A percentile compares a stretch with the other conserved stretches of the same genome.
phyloP scores from a whole-genome alignment of 2,329 filamentous ascomycete species.

The Coniochaeta sp. region DNA sequence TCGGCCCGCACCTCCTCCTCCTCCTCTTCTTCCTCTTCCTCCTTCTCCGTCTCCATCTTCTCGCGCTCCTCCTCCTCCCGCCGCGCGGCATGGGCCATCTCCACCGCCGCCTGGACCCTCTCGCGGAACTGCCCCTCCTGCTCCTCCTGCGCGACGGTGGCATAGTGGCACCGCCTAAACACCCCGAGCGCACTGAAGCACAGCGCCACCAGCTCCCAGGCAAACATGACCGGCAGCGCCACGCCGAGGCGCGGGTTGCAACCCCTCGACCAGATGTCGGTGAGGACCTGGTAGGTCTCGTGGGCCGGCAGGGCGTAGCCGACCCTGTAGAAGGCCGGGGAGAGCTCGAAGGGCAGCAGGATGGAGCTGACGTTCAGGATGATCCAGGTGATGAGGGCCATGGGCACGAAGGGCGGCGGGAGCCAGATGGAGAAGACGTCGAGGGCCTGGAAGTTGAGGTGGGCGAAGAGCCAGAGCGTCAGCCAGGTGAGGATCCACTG shows the following conservation, averaged over 20 bases:
- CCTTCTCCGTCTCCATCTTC: not conserved
- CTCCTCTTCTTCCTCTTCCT: not conserved
- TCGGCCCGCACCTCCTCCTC: too few species aligned
- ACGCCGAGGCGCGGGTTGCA: slow-evolving; percentile 30
- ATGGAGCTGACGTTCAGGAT: slow-evolving; percentile 32
- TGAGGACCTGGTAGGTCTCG: slow-evolving; percentile 28
- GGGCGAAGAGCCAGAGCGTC: slow-evolving; percentile 32
- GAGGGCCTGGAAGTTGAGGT: slow-evolving; percentile 33
- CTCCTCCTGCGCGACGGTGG: slow-evolving; percentile 17
- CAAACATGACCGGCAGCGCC: slow-evolving; percentile 33
- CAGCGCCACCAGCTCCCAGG: slow-evolving; percentile 22
- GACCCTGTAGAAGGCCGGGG: slow-evolving; percentile 30
- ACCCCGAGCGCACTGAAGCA: slow-evolving; percentile 17
- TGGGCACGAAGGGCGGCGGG: slow-evolving; percentile 30
- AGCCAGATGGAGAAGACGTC: slow-evolving; percentile 34
- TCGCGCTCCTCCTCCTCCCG: not conserved
- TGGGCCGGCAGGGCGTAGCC: slow-evolving; percentile 31
- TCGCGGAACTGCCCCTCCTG: slow-evolving; percentile 15
- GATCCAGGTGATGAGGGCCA: slow-evolving; percentile 35
- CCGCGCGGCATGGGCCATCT: slow-evolving; percentile 10
- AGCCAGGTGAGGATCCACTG: slow-evolving; percentile 36
- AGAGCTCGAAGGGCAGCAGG: slow-evolving; percentile 32
- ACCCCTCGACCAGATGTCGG: slow-evolving; percentile 34
- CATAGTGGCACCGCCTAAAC: slow-evolving; percentile 21
- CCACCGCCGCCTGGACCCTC: slow-evolving; percentile 17